These are phyloP conservation scores for Hyparrhenia diplandra DNA, from an alignment of 176 grass and related monocot species.

Conservation along the genomic window DNA sequence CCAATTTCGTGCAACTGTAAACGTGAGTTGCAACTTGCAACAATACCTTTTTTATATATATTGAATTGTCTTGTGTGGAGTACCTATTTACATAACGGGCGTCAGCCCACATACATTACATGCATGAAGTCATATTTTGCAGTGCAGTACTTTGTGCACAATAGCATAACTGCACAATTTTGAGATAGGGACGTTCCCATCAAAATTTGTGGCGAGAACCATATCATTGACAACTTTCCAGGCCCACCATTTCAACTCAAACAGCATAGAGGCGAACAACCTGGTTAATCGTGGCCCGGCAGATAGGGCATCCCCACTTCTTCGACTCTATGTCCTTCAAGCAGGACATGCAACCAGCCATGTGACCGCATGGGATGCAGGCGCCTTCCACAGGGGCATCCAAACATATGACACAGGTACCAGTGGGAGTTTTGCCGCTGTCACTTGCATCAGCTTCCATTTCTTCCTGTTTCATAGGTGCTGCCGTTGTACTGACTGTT, in stretches of 20 bases:
- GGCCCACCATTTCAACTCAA: constrained; percentile 30
- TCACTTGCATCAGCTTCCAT: constrained; percentile 15
- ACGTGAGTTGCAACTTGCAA: background rate
- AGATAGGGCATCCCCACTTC: constrained; percentile 90
- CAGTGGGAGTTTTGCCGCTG: constrained; percentile 25
- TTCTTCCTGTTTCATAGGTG: constrained; percentile 19
- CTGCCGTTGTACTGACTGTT: background rate
- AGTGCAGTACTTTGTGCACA: background rate
- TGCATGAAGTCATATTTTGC: background rate
- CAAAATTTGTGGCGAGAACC: background rate
- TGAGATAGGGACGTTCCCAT: background rate
- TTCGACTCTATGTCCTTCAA: constrained; percentile 84
- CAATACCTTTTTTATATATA: background rate
- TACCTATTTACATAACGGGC: constrained; percentile 21
- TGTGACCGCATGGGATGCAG: constrained; percentile 96
- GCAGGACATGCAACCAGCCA: constrained; percentile 96
- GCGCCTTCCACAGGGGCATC: constrained; percentile 93
- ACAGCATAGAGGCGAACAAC: constrained; percentile 89
- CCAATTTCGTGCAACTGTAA: background rate
- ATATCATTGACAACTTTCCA: background rate
- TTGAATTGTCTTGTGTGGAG: background rate
- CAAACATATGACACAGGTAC: constrained; percentile 84
- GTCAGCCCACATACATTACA: background rate
- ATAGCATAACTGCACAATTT: background rate
- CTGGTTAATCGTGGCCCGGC: constrained; percentile 78